Conservation (phyloP, 176 grass and related monocot genomes). For the Elymus sibiricus region DNA sequence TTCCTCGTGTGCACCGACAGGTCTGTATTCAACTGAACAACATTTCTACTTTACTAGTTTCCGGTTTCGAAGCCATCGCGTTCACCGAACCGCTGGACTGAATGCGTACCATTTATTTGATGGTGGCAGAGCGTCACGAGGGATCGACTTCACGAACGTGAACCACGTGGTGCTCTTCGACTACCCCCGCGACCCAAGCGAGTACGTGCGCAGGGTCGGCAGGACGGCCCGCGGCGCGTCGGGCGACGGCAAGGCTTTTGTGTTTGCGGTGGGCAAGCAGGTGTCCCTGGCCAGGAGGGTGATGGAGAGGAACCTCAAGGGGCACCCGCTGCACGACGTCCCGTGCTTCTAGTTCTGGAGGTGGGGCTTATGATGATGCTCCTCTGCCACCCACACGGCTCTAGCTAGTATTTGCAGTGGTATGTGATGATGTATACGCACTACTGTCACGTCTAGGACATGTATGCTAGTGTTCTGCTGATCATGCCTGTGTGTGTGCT, state of each 20-base stretch:
- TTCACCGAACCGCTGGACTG: background rate
- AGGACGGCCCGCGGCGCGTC: constrained; percentile 75
- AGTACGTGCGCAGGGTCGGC: constrained; percentile 76
- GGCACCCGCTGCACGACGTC: constrained; percentile 78
- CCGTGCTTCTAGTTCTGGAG: constrained; percentile 45
- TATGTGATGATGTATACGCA: background rate
- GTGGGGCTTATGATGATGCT: background rate
- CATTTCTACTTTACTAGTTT: background rate
- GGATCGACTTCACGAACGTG: constrained; percentile 83
- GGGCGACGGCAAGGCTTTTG: constrained; percentile 66
- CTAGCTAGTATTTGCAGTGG: background rate
- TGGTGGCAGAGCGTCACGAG: constrained; percentile 62
- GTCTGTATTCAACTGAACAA: constrained; percentile 16
- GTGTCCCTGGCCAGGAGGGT: constrained; percentile 84
- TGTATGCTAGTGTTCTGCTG: background rate
- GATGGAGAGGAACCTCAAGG: constrained; percentile 83
- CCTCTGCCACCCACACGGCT: background rate
- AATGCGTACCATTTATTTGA: background rate
- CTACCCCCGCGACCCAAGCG: constrained; percentile 87
- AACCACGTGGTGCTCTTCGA: constrained; percentile 89
- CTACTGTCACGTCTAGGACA: background rate
- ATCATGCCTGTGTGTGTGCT: background rate
- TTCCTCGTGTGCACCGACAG: constrained; percentile 93
- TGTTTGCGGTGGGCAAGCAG: constrained; percentile 91
- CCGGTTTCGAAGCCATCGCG: background rate